Conservation (phyloP, 2,329 filamentous ascomycete species). For the Cytospora piceicola region DNA sequence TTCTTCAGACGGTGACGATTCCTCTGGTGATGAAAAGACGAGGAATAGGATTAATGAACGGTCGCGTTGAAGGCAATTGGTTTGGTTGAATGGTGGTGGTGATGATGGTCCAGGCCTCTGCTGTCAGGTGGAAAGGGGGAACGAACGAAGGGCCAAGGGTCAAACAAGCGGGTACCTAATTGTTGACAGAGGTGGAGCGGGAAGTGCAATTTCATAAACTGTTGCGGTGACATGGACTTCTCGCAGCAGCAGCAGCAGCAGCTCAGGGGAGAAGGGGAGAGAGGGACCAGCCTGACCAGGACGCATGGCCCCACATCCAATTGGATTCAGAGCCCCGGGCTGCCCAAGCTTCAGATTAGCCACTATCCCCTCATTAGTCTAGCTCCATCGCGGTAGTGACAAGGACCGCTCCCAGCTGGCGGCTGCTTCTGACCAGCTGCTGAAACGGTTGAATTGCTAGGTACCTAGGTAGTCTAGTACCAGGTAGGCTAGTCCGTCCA, state of each 20-base stretch:
- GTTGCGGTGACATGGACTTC: constrained; percentile 21
- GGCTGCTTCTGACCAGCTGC: background rate
- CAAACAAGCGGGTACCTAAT: constrained; percentile 14
- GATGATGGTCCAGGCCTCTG: constrained; percentile 26
- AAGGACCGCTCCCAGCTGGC: background rate
- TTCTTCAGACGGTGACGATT: constrained; percentile 31
- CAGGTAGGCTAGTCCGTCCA: background rate
- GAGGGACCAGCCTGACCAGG: background rate
- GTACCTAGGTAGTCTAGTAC: no score
- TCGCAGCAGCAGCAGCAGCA: constrained; percentile 10
- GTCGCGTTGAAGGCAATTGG: constrained; percentile 18
- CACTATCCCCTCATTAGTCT: background rate
- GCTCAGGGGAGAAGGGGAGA: background rate
- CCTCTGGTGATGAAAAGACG: constrained; percentile 23
- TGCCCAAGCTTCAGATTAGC: background rate
- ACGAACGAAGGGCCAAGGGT: constrained; percentile 28
- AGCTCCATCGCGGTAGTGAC: background rate
- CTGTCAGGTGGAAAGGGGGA: constrained; percentile 30
- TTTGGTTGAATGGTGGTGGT: constrained; percentile 12
- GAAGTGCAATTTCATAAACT: constrained; percentile 29
- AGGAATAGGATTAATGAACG: constrained; percentile 15
- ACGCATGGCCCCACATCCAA: background rate
- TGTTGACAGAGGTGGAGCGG: constrained; percentile 27
- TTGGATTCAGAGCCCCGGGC: background rate
- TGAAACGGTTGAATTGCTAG: no score